Evolutionary conservation across 495 filamentous ascomycete genomes (phyloP), one percentile per base, ranked within the genome.

Genomic region (Talaromyces ruber): DNA sequence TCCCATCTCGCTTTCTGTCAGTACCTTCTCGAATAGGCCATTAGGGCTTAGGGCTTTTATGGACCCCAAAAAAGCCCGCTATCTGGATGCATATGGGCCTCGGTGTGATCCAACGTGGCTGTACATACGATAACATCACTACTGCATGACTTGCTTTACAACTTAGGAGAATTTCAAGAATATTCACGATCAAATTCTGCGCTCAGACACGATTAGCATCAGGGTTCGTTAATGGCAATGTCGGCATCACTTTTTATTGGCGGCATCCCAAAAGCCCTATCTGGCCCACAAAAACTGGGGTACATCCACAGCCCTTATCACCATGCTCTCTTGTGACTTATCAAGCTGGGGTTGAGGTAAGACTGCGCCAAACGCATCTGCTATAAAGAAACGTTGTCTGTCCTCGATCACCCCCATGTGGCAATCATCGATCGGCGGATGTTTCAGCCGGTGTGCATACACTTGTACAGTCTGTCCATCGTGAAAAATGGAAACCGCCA

Each of bases 201-300:
- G 34, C 34, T 39, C 34, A 39, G 34, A 39, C 34, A 39, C 34
- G 6, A 39, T 39, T 16, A 39, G n/a, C 3, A 47, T 21, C n/a
- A 43, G 39, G 39, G 43, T 47, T 47, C 34, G 34, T 39, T 16
- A 39, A 39, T 34, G 34, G 14, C 34, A 47, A 7, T 21, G 6
- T 9, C 43, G 43, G 43, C 43, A 47, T 54, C 51, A 24, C 21
- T 54, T 54, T 54, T n/a, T 14, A 57, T 57, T 57, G 54, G 54
- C 14, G 54, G 54, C 54, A 57, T 57, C 54, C n/a, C 26, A 30
- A 34, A 57, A 34, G 54, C 29, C 54, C 54, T 57, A 57, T 57
- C 54, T 57, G n/a, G 26, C 54, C 54, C 51, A 54, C 51, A 28
- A 34, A 32, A 57, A 30, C 29, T 6, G 26, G 54, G 54, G 54